These are phyloP conservation scores for Durio zibethinus DNA, from an alignment of 345 rosid species.

Conservation along the genomic window DNA sequence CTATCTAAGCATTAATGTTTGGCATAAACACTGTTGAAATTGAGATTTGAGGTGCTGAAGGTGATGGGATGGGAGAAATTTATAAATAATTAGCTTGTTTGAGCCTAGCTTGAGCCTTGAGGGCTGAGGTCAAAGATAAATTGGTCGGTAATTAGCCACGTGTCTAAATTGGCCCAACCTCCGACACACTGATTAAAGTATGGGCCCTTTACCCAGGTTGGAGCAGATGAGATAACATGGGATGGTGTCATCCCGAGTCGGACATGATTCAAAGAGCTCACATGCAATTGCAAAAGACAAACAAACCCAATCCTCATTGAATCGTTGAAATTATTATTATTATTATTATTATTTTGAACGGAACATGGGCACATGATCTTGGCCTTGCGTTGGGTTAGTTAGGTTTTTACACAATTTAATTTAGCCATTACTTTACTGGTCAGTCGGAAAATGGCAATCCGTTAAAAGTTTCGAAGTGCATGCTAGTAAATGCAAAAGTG, in stretches of 20 bases:
- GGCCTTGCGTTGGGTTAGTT: no score
- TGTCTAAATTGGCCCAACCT: background rate
- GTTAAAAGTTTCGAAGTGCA: no score
- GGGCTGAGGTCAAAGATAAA: background rate
- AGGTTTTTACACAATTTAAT: no score
- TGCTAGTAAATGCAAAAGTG: no score
- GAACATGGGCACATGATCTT: no score
- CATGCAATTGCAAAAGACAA: slow-evolving; percentile 18
- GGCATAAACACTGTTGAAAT: no score
- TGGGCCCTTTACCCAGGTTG: background rate
- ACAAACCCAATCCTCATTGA: background rate
- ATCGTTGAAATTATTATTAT: no score
- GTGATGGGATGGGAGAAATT: background rate
- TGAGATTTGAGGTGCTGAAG: background rate
- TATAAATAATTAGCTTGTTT: background rate
- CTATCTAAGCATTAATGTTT: no score
- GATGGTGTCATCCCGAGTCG: slow-evolving; percentile 18
- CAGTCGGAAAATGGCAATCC: no score
- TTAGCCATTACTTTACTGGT: no score
- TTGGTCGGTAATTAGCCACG: background rate
- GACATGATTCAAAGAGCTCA: slow-evolving; percentile 27
- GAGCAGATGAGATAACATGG: slow-evolving; percentile 27
- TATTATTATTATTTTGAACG: background rate
- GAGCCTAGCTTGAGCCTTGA: background rate
- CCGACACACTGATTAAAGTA: slow-evolving; percentile 3